A percentile compares a stretch with the other conserved stretches of the same genome.
Conservation (phyloP, 176 grass and related monocot genomes). For the Chloris gayana region DNA sequence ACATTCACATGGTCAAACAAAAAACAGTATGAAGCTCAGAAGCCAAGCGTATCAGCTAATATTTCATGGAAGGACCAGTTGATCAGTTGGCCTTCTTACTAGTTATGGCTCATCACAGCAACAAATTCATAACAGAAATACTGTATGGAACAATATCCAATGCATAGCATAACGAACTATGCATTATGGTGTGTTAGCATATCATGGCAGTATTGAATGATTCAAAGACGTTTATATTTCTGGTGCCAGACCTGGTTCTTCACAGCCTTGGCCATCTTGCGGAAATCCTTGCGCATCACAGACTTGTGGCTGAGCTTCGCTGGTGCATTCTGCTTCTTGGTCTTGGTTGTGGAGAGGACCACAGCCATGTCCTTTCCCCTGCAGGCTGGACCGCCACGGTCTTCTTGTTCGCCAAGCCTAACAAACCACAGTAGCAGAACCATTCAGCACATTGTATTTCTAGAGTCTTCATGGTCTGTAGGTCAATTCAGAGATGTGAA, state of each 20-base stretch:
- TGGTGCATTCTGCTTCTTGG: slow-evolving; percentile 82
- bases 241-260: slow-evolving; percentile 67
- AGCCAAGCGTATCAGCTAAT: slow-evolving; percentile 77
- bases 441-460: neutral
- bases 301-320: slow-evolving; percentile 51
- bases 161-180: neutral
- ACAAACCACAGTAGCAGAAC: neutral
- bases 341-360: slow-evolving; percentile 63
- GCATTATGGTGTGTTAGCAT: neutral
- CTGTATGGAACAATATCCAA: neutral
- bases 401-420: slow-evolving; percentile 91
- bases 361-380: slow-evolving; percentile 54
- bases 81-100: slow-evolving; percentile 48
- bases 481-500: neutral
- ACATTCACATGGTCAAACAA: neutral
- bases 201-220: neutral
- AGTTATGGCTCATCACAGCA: slow-evolving; percentile 82
- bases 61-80: slow-evolving; percentile 65
- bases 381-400: slow-evolving; percentile 56
- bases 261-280: slow-evolving; percentile 82
- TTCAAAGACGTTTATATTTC: neutral
- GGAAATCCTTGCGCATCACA: slow-evolving; percentile 86
- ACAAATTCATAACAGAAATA: slow-evolving; percentile 24
- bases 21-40: slow-evolving; percentile 45
- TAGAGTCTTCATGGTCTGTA: too few relatives aligned